Base-by-base conservation (phyloP, 176 grass and related monocot species). In the Guadua angustifolia region DNA sequence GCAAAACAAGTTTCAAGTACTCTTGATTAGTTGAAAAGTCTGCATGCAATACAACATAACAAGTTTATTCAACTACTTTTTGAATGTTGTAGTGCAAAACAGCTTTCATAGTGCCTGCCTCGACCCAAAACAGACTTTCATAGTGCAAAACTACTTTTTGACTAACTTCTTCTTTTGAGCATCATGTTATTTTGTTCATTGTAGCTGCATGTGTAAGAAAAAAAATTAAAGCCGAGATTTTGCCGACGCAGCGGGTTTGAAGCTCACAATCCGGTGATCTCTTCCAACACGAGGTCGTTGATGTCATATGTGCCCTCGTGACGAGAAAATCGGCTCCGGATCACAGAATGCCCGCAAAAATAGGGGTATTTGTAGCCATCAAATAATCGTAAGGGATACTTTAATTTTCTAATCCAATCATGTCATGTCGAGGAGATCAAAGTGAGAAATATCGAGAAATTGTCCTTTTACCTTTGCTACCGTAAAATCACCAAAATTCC, bases 401-500 rank as follows among this genome's bases (percentile, higher is more conserved):
- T 18, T 0, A 36, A 58, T 58, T 60, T 70, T 33, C 32, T 12
- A 50, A 76, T 9, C 8, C 38, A 77, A 59, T 38, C 12, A n/a
- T 63, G 13, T 60, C 81, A 62, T 69, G 50, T 25, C 45, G 22
- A 63, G 2, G 74, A 50, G 1, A 69, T 21, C 29, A 24, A 64
- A 64, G 18, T 32, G 19, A 81, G 21, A 71, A 39, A 36, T 15
- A 19, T 49, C 77, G 33, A 4, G 38, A 75, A 25, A 47, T 58
- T 24, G 10, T 12, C 33, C 13, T 53, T 65, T 83, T 69, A 97
- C 95, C 95, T 97, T 97, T 10, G 95, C 95, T 14, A 98, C 17
- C 17, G 94, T 89, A 86, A 98, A 98, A 91, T 98, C 95, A 88
- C 82, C 82, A 98, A 91, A 71, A 97, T 94, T 69, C 95, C 95